Evolutionary conservation across 202 grass and related monocot species (phyloP).

Genomic region (Saccharum hybrid): DNA sequence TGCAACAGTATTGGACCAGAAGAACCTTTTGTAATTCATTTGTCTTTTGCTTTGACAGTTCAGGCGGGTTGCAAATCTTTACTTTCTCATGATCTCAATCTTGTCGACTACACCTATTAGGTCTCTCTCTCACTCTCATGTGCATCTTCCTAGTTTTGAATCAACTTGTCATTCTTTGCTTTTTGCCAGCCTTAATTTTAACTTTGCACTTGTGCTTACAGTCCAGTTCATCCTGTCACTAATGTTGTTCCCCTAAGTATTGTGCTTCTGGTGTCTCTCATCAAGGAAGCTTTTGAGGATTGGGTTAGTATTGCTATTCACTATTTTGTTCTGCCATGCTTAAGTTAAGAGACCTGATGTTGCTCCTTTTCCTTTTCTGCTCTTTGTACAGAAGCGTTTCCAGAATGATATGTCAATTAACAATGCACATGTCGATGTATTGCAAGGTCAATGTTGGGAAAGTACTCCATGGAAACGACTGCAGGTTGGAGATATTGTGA

Average conservation of each 20-base stretch:
- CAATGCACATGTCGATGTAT: slow-evolving; percentile 83
- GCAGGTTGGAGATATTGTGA: slow-evolving; percentile 97
- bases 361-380: slow-evolving; percentile 49
- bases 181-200: slow-evolving; percentile 42
- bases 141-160: slow-evolving; percentile 13
- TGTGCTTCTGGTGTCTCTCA: slow-evolving; percentile 97
- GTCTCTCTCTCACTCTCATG: slow-evolving; percentile 45
- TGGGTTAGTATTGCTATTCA: slow-evolving; percentile 74
- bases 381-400: slow-evolving; percentile 87
- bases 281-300: slow-evolving; percentile 99
- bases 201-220: slow-evolving; percentile 52
- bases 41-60: slow-evolving; percentile 85
- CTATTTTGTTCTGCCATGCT: slow-evolving; percentile 39
- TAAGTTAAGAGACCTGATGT: slow-evolving; percentile 44
- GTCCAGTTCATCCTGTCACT: slow-evolving; percentile 95
- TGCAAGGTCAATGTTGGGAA: slow-evolving; percentile 90
- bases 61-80: slow-evolving; percentile 98
- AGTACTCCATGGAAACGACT: slow-evolving; percentile 87
- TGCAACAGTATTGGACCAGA: slow-evolving; percentile 9
- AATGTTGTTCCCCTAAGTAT: slow-evolving; percentile 93
- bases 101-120: slow-evolving; percentile 98
- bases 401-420: slow-evolving; percentile 99
- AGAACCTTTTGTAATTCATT: slow-evolving; percentile 49
- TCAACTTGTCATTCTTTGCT: slow-evolving; percentile 25
- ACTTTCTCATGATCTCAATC: slow-evolving; percentile 99